phyloP scores from a whole-genome alignment of 352 stramenopile genomes.

The Phytophthora podocarpi region DNA sequence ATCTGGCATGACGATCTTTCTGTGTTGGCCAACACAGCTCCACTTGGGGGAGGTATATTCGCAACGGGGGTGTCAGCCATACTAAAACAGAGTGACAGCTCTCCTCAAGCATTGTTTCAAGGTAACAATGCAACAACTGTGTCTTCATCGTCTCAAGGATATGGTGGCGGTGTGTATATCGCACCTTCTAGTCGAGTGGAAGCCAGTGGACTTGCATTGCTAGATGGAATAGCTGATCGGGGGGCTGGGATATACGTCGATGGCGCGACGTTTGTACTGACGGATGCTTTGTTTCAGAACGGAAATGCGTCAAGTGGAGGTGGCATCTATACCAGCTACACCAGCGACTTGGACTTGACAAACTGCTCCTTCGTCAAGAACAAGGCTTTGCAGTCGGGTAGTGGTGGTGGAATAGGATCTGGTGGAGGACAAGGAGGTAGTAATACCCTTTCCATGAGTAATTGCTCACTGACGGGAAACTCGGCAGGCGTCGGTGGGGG shows the following conservation, averaged over 20 bases:
- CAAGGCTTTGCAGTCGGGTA: conserved; percentile 30
- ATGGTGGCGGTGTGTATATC: conserved; percentile 37
- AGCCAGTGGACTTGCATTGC: conserved; percentile 17
- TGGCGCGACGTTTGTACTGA: conserved; percentile 17
- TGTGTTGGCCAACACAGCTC: conserved; percentile 30
- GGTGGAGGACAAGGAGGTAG: conserved; percentile 2
- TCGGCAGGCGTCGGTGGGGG: conserved; percentile 32
- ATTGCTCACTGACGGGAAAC: conserved; percentile 34
- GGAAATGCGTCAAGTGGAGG: conserved; percentile 27
- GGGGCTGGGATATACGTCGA: conserved; percentile 41
- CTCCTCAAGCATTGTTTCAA: conserved; percentile 11
- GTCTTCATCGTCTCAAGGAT: neutral
- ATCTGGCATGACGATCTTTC: conserved; percentile 32
- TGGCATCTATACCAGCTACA: conserved; percentile 30
- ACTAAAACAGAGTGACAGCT: conserved; percentile 1
- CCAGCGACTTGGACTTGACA: conserved; percentile 23
- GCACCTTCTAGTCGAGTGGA: conserved; percentile 15
- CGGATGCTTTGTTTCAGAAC: conserved; percentile 18
- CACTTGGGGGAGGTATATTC: conserved; percentile 36
- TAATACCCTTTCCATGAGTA: conserved; percentile 24
- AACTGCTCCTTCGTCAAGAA: conserved; percentile 36
- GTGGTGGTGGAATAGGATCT: conserved; percentile 32
- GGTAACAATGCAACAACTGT: conserved; percentile 10
- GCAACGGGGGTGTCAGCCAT: conserved; percentile 5
- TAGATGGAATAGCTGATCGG: conserved; percentile 10